Conservation (phyloP, 1,284 basidiomycete species). For the Sporisorium scitamineum region DNA sequence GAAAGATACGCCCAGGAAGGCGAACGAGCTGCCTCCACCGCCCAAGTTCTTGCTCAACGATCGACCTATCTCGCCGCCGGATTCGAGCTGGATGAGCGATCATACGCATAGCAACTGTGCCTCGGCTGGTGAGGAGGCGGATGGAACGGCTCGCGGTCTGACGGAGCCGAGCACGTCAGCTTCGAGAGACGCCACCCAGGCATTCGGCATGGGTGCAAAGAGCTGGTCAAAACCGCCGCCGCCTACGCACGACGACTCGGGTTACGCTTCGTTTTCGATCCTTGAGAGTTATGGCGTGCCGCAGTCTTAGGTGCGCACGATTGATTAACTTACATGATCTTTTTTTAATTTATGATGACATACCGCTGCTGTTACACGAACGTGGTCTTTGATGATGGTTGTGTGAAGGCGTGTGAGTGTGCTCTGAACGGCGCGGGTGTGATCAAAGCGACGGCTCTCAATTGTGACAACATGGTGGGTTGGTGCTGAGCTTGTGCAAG, state of each 20-base stretch:
- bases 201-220: not conserved
- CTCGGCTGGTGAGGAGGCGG: not conserved
- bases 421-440: too few relatives aligned
- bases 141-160: not conserved
- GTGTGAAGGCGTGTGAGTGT: too few relatives aligned
- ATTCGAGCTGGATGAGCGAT: conserved; percentile 30
- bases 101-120: conserved; percentile 3
- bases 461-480: too few relatives aligned
- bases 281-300: conserved; percentile 5
- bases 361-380: not conserved
- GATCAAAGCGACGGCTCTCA: too few relatives aligned
- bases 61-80: conserved; percentile 42
- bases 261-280: conserved; percentile 17
- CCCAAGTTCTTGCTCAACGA: conserved; percentile 50
- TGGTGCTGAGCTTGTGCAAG: too few relatives aligned
- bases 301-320: not conserved
- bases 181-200: not conserved
- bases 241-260: conserved; percentile 5
- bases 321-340: too few relatives aligned
- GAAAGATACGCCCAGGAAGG: not conserved
- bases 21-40: conserved; percentile 15
- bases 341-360: not conserved
- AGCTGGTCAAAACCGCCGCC: not conserved
- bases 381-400: too few relatives aligned
- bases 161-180: not conserved